These are phyloP conservation scores for Sporothrix brasiliensis DNA, from an alignment of 2,329 filamentous ascomycete species.

Conservation along the genomic window DNA sequence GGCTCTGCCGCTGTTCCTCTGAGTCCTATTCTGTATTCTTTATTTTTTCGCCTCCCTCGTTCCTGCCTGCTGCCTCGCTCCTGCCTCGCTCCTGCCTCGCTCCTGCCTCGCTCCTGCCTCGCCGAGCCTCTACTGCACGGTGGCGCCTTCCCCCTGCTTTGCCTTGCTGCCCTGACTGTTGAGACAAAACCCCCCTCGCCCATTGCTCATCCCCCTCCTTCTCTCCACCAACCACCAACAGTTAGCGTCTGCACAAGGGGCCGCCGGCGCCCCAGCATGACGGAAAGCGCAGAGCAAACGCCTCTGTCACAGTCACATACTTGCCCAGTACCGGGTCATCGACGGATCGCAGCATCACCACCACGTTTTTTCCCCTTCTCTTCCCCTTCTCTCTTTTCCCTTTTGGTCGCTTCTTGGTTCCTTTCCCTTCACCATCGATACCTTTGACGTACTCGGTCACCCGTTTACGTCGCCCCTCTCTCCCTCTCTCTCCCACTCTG, in stretches of 20 bases:
- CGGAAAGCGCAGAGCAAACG: neutral
- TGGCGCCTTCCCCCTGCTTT: neutral
- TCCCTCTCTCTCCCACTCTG: neutral
- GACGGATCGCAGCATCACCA: neutral
- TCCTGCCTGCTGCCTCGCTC: no score
- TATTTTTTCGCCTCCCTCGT: neutral
- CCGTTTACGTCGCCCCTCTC: neutral
- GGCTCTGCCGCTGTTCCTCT: neutral
- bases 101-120: neutral
- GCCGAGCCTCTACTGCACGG: neutral
- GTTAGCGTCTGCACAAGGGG: neutral
- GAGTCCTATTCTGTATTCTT: neutral
- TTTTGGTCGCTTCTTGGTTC: neutral
- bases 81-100: no score
- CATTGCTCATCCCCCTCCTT: neutral
- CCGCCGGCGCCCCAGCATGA: slow-evolving; percentile 5
- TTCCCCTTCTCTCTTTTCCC: slow-evolving; percentile 11
- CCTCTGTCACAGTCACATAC: slow-evolving; percentile 10
- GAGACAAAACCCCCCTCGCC: neutral
- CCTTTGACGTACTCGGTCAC: neutral
- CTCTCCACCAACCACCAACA: neutral
- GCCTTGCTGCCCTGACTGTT: neutral
- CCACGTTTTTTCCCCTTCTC: neutral
- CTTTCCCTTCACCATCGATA: neutral
- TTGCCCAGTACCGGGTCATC: neutral